These are phyloP conservation scores for Daedaleopsis sinensis DNA, from an alignment of 768 basidiomycete genomes.

Conservation along the genomic window DNA sequence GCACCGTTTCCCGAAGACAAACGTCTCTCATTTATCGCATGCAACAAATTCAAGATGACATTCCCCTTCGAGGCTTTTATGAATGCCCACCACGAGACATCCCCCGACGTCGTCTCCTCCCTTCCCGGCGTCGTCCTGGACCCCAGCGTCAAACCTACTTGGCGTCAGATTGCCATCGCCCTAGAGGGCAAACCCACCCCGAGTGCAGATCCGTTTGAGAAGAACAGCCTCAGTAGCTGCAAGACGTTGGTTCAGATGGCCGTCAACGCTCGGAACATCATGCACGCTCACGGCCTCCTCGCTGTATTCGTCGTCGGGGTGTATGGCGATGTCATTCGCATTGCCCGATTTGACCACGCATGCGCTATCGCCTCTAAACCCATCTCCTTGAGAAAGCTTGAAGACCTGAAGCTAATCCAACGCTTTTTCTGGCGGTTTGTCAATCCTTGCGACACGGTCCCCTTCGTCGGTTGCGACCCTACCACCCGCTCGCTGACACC, in stretches of 20 bases:
- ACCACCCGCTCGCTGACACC: neutral
- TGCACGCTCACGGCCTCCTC: conserved; percentile 13
- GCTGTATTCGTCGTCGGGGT: conserved; percentile 12
- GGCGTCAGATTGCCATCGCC: neutral
- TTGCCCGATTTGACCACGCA: conserved; percentile 16
- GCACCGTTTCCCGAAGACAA: neutral
- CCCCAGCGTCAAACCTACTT: neutral
- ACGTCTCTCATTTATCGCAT: neutral
- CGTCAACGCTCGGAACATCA: conserved; percentile 11
- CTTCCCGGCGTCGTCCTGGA: neutral
- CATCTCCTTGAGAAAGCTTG: neutral
- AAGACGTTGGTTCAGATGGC: conserved; percentile 3
- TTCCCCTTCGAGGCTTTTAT: neutral
- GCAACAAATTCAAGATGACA: neutral
- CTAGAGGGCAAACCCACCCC: neutral
- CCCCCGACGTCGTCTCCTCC: neutral
- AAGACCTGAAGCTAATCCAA: neutral
- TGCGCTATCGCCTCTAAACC: conserved; percentile 2
- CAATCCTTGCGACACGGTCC: conserved; percentile 2
- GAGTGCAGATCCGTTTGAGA: neutral
- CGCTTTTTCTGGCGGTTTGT: conserved; percentile 18
- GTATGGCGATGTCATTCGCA: conserved; percentile 11
- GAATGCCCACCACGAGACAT: neutral
- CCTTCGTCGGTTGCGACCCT: conserved; percentile 13
- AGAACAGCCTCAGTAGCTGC: neutral